phyloP scores from a whole-genome alignment of 2,329 filamentous ascomycete species.

The Dactylellina cionopaga region DNA sequence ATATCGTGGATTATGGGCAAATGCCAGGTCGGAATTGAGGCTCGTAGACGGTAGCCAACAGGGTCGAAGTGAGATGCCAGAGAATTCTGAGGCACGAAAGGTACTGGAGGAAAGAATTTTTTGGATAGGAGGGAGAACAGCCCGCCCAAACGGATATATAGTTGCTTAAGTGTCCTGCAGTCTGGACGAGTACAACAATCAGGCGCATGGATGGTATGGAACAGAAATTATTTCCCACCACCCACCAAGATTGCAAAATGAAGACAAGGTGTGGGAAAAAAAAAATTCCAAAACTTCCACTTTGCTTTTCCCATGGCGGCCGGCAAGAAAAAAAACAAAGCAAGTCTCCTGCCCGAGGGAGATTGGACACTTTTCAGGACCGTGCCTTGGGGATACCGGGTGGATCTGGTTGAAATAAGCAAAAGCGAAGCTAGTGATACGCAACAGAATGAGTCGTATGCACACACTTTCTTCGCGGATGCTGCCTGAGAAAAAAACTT shows the following conservation, averaged over 20 bases:
- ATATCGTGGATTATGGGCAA: conserved; percentile 31
- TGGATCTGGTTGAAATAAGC: conserved; percentile 38
- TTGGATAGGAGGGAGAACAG: conserved; percentile 34
- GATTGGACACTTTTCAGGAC: conserved; percentile 44
- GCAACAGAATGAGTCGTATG: conserved; percentile 50
- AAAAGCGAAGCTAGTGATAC: conserved; percentile 24
- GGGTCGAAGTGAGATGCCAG: conserved; percentile 41
- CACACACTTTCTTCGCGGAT: conserved; percentile 33
- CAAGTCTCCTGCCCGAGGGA: conserved; percentile 36
- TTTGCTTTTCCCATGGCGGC: conserved; percentile 25
- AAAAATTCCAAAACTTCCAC: conserved; percentile 25
- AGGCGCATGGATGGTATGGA: conserved; percentile 43
- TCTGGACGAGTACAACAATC: conserved; percentile 32
- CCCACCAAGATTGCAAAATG: conserved; percentile 34
- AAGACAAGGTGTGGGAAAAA: conserved; percentile 34
- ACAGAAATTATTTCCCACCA: conserved; percentile 46
- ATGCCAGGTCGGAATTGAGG: conserved; percentile 40
- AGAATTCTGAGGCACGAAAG: conserved; percentile 46
- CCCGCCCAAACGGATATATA: conserved; percentile 51
- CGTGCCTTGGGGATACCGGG: conserved; percentile 42
- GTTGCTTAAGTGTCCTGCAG: conserved; percentile 52
- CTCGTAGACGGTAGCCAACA: conserved; percentile 50
- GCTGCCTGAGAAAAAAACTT: conserved; percentile 46
- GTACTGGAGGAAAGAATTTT: conserved; percentile 34
- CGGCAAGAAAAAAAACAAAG: conserved; percentile 32